phyloP scores from a whole-genome alignment of 495 filamentous ascomycete genomes.

The Hypoxylon fragiforme region DNA sequence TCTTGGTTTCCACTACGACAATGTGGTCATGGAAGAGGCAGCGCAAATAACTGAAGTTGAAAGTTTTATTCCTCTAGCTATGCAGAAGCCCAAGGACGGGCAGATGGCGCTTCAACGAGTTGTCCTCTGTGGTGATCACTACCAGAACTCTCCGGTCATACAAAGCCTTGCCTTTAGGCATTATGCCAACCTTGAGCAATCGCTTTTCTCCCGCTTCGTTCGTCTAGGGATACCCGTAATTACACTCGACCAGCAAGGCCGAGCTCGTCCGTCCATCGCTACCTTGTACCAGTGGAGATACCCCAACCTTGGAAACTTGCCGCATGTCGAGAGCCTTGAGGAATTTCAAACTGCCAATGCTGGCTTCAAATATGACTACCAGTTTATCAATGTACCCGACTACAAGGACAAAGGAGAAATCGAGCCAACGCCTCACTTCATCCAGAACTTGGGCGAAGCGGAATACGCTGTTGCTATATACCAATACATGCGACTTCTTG shows the following conservation, averaged over 20 bases:
- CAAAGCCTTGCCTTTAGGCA: constrained; percentile 95
- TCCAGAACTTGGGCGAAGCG: constrained; percentile 95
- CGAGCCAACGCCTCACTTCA: constrained; percentile 93
- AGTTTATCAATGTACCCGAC: constrained; percentile 95
- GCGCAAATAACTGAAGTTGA: constrained; percentile 98
- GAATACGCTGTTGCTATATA: constrained; percentile 95
- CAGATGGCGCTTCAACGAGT: constrained; percentile 79
- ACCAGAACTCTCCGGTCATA: constrained; percentile 94
- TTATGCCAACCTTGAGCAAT: constrained; percentile 95
- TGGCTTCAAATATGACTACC: constrained; percentile 90
- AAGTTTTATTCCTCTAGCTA: constrained; percentile 88
- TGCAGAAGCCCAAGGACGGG: constrained; percentile 80
- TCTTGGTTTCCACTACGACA: constrained; percentile 95
- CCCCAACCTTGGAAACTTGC: constrained; percentile 74
- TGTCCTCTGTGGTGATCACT: constrained; percentile 92
- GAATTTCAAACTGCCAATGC: constrained; percentile 87
- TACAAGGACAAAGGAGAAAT: constrained; percentile 89
- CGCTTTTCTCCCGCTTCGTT: constrained; percentile 87
- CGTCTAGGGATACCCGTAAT: constrained; percentile 88
- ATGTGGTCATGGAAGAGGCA: constrained; percentile 98
- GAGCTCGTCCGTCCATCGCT: constrained; percentile 82
- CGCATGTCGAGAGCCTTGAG: constrained; percentile 63
- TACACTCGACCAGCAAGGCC: constrained; percentile 89
- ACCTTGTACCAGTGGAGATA: constrained; percentile 95
- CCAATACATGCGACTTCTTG: constrained; percentile 96